Conservation (phyloP, 768 basidiomycete genomes). For the Collybia mongolica region DNA sequence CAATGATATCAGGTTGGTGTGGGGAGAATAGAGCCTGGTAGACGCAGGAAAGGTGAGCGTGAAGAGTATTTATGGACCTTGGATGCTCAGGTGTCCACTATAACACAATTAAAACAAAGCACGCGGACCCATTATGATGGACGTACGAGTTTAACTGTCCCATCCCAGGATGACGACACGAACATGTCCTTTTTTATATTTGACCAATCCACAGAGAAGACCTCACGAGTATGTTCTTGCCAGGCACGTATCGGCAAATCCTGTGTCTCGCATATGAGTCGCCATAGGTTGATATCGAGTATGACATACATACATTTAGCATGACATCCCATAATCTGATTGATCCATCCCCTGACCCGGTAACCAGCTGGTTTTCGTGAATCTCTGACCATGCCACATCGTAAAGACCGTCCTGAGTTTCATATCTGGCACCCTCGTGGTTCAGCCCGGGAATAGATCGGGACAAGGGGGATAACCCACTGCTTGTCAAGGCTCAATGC, state of each 20-base stretch:
- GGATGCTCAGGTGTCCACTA: conserved; percentile 89
- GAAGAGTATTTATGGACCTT: conserved; percentile 76
- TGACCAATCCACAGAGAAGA: conserved; percentile 94
- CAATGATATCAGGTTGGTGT: conserved; percentile 78
- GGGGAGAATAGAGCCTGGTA: conserved; percentile 94
- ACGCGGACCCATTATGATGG: not conserved
- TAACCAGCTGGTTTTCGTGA: conserved; percentile 91
- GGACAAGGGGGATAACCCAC: conserved; percentile 41
- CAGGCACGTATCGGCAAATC: conserved; percentile 87
- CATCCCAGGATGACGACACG: conserved; percentile 90
- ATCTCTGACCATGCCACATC: conserved; percentile 94
- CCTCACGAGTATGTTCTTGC: conserved; percentile 93
- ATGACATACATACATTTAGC: conserved; percentile 59
- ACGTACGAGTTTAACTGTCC: conserved; percentile 81
- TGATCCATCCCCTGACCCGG: conserved; percentile 88
- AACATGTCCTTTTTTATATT: conserved; percentile 90
- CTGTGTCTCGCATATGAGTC: conserved; percentile 35
- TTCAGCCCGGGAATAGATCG: conserved; percentile 16
- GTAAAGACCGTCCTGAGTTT: conserved; percentile 87
- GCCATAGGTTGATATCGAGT: not conserved
- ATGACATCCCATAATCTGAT: conserved; percentile 88
- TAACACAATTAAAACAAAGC: conserved; percentile 5
- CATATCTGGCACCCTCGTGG: conserved; percentile 55
- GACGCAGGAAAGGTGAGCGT: conserved; percentile 82
- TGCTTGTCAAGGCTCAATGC: conserved; percentile 60